These are phyloP conservation scores for Ammopiptanthus mongolicus DNA, from an alignment of 306 rosid genomes.

Conservation along the genomic window DNA sequence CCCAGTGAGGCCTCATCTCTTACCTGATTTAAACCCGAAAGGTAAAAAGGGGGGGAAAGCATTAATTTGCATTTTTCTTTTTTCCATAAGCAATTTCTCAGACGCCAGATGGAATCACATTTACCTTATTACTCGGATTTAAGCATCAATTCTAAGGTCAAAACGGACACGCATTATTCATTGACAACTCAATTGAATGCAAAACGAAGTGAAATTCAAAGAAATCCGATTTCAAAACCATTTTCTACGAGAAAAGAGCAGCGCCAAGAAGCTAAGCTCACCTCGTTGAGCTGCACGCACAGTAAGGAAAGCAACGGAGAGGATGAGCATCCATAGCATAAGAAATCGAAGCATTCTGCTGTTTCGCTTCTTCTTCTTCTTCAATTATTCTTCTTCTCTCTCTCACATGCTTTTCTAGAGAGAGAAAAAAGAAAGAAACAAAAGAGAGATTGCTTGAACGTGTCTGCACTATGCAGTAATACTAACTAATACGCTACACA, in stretches of 20 bases:
- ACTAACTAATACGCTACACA: not conserved
- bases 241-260: not conserved
- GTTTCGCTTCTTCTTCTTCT: conserved; percentile 10
- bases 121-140: not conserved
- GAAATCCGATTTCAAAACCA: conserved; percentile 16
- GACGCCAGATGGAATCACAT: conserved; percentile 6
- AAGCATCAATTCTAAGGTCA: not conserved
- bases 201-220: conserved; percentile 14
- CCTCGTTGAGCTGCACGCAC: conserved; percentile 45
- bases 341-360: conserved; percentile 46
- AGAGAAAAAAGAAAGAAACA: conserved; percentile 16
- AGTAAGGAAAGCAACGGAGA: conserved; percentile 28
- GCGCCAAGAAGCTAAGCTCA: conserved; percentile 22
- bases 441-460: conserved; percentile 27
- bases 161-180: not conserved
- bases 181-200: not conserved
- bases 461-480: conserved; percentile 6
- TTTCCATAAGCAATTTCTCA: not conserved
- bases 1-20: not conserved
- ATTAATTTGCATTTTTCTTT: not conserved
- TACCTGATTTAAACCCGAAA: not conserved
- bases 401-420: conserved; percentile 22
- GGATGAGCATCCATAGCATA: conserved; percentile 44
- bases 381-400: too few relatives aligned
- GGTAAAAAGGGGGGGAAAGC: not conserved